These are phyloP conservation scores for Spirogloea muscicola DNA, from an alignment of 139 green algal genomes.

Conservation along the genomic window DNA sequence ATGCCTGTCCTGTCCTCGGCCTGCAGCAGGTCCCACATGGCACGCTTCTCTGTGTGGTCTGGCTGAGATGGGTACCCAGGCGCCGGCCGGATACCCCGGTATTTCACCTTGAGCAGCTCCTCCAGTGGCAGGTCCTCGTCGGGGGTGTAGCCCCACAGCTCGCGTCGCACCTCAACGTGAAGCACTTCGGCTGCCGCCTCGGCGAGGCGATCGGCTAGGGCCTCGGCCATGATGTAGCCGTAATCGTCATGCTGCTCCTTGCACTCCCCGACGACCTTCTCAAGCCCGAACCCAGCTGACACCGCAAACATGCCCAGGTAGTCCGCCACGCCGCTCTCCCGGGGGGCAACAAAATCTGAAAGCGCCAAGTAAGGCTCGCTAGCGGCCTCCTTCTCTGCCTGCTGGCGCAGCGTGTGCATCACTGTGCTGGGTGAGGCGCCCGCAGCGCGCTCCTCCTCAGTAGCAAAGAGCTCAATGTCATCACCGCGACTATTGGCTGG, in stretches of 20 bases:
- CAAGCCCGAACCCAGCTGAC: slow-evolving; percentile 80
- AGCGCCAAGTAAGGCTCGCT: slow-evolving; percentile 81
- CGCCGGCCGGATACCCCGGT: slow-evolving; percentile 91
- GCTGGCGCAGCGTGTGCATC: slow-evolving; percentile 57
- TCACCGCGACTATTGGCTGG: slow-evolving; percentile 87
- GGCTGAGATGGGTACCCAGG: slow-evolving; percentile 97
- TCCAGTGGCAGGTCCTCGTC: slow-evolving; percentile 81
- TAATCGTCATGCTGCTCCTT: slow-evolving; percentile 67
- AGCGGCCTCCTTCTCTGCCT: slow-evolving; percentile 82
- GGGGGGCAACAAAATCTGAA: slow-evolving; percentile 94
- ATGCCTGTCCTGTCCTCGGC: slow-evolving; percentile 76
- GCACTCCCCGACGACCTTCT: slow-evolving; percentile 70
- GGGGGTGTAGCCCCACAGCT: slow-evolving; percentile 89
- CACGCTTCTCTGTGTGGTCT: slow-evolving; percentile 96
- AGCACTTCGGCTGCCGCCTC: slow-evolving; percentile 96
- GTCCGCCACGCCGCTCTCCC: slow-evolving; percentile 73
- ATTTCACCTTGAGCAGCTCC: slow-evolving; percentile 98
- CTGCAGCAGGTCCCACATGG: slow-evolving; percentile 94
- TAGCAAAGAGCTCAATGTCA: slow-evolving; percentile 83
- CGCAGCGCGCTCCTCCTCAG: slow-evolving; percentile 56
- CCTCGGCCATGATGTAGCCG: slow-evolving; percentile 97
- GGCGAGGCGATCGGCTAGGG: slow-evolving; percentile 91
- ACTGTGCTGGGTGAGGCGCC: not conserved
- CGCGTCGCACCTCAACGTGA: slow-evolving; percentile 78
- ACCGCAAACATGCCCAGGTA: slow-evolving; percentile 93